Percentiles rank a stretch among this genome's conserved stretches.
phyloP scores from a whole-genome alignment of 2,329 filamentous ascomycete genomes.

The Talaromyces sp. region DNA sequence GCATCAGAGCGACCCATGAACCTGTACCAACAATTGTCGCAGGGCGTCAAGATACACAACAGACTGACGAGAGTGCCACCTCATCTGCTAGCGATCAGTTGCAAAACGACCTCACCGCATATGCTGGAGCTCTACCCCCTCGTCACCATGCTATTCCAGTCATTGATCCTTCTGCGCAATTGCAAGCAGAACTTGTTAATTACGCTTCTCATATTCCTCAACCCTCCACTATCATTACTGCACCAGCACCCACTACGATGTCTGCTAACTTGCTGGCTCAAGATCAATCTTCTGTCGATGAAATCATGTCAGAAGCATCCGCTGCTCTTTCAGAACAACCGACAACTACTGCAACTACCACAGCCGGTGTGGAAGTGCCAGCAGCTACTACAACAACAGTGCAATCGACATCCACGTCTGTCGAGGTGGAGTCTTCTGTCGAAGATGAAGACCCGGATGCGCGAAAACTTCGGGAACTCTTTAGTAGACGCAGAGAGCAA shows the following conservation, averaged over 20 bases:
- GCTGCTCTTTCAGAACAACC: background rate
- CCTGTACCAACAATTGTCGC: background rate
- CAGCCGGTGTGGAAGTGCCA: background rate
- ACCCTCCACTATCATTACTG: background rate
- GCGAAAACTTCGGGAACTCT: background rate
- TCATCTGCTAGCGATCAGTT: constrained; percentile 3
- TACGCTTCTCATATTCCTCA: background rate
- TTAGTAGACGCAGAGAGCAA: background rate
- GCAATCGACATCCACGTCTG: background rate
- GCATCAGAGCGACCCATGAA: background rate
- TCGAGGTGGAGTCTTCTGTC: background rate
- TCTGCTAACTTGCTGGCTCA: constrained; percentile 9
- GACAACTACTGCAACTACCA: background rate
- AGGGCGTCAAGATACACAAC: background rate
- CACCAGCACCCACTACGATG: background rate
- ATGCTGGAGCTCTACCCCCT: background rate
- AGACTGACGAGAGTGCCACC: background rate
- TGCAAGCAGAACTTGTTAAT: constrained; percentile 14
- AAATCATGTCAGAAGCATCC: background rate
- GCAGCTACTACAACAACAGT: background rate
- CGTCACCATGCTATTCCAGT: background rate
- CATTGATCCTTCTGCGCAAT: constrained; percentile 7
- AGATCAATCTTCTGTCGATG: background rate
- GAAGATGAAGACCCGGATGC: background rate
- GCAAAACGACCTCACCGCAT: background rate